Evolutionary conservation across 2,329 filamentous ascomycete species (phyloP), one percentile per base, ranked within the genome.

Genomic region (Penicillium sp.): DNA sequence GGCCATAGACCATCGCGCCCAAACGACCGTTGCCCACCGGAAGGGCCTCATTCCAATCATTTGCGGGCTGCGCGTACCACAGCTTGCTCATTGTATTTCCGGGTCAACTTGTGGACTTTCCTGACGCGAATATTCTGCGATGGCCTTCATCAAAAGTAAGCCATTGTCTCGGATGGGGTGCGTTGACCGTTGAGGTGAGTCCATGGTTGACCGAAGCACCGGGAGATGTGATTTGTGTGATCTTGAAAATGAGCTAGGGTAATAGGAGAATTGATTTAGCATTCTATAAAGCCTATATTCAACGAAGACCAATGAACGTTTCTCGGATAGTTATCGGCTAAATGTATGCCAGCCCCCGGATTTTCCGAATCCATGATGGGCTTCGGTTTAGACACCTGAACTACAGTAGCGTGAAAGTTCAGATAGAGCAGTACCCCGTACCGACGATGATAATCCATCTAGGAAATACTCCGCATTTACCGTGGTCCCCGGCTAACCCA

Each of bases 11-110:
- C 80, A 83, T 82, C 14, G 72, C 75, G 5, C 79, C 79, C 1
- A 80, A 68, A 52, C 81, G 76, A 25, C 82, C 82, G 65, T 84
- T 84, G 10, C 82, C 81, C 52, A 84, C 72, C 1, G 81, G 81
- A 1, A 83, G 70, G 28, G 79, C 78, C 59, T 79, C 71, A 54
- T 76, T 70, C 76, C 77, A 80, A 59, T 71, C 61, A 5, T 46
- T 33, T 10, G 72, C 71, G 49, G 71, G 67, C 25, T 63, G 61
- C 4, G 60, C 58, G 58, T 72, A 76, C 71, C 75, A 77, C 45
- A 71, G 53, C 52, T 68, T 68, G 4, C 65, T 68, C 70, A 72
- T 69, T 3, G 35, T 57, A 26, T 49, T 8, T 7, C 28, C n/a
- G 2, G n/a, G 28, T 7, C 19, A 8, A 19, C 11, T 19, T 49